phyloP scores from a whole-genome alignment of 305 asterid genomes.

The Withania somnifera region DNA sequence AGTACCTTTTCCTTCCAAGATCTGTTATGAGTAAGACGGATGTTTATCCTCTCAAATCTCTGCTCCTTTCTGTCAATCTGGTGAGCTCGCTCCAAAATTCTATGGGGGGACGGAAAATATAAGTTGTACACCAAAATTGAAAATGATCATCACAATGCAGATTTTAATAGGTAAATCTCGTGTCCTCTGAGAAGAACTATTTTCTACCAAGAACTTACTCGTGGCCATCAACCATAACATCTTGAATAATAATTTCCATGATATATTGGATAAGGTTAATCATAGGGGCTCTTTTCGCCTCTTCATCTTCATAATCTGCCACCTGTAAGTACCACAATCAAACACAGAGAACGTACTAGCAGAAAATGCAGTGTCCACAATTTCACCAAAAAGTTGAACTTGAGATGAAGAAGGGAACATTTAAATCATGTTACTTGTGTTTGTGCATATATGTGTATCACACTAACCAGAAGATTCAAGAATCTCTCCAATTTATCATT shows the following conservation, averaged over 20 bases:
- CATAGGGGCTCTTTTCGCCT: constrained; percentile 44
- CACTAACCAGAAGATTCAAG: constrained; percentile 54
- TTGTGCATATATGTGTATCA: neutral
- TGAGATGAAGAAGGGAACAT: neutral
- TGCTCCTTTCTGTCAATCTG: constrained; percentile 46
- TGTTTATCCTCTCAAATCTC: constrained; percentile 63
- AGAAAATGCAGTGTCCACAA: neutral
- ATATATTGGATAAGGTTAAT: constrained; percentile 88
- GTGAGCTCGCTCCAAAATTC: constrained; percentile 45
- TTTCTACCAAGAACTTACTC: constrained; percentile 39
- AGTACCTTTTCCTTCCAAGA: constrained; percentile 94
- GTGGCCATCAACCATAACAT: constrained; percentile 63
- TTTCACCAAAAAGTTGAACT: neutral
- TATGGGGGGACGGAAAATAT: constrained; percentile 6
- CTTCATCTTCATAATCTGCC: constrained; percentile 39
- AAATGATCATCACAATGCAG: neutral
- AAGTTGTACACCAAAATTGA: neutral
- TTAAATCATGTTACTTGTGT: neutral
- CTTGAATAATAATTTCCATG: constrained; percentile 78
- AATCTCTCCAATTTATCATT: constrained; percentile 75
- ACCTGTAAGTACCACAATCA: constrained; percentile 29
- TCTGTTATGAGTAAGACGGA: constrained; percentile 33
- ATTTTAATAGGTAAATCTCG: neutral
- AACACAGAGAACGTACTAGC: constrained; percentile 6
- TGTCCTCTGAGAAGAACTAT: neutral